Evolutionary conservation across 441 rosid species (phyloP), one percentile per base, ranked within the genome.

Genomic region (Erysimum cheiri): DNA sequence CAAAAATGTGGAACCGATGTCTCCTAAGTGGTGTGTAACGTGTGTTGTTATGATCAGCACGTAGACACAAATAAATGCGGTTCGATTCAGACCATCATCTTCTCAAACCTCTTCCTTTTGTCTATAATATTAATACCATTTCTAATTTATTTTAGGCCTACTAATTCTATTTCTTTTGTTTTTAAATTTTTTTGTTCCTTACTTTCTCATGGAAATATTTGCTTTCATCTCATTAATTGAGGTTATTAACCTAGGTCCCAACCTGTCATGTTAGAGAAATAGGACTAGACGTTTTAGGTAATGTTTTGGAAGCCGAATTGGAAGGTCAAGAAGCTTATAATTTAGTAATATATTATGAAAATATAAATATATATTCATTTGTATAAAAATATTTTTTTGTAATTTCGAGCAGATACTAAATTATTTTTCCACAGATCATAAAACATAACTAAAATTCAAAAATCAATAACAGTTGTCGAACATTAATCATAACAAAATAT

Each of bases 51-150:
- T 43, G 58, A 66, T 65, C 19, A 41, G 57, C 66, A 57, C 32
- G 52, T 50, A 43, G 63, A 64, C 85, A 84, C 84, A 85, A 64
- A 60, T 8, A 74, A 49, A 78, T 88, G 96, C 91, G 66, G 75
- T 88, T 90, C 73, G 77, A 88, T 69, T 87, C 93, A 78, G 86
- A 80, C 79, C 85, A 80, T 83, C 76, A 84, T 76, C 79, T 80
- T 22, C 24, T 22, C 24, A 22, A 22, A 22, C 24, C 24, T 22
- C 24, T 22, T 22, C 24, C 24, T 22, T 22, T 22, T 22, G 24
- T 22, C 24, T 22, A 22, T 22, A 22, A 22, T 22, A 37, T 41
- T 41, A 41, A 41, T 22, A 55, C 49, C 55, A 52, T 53, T 49
- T 40, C 19, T 3, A 17, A 7, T 29, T 60, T 29, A n/a, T 29